phyloP scores from a whole-genome alignment of 768 basidiomycete genomes.

The Termitomyces sp. region DNA sequence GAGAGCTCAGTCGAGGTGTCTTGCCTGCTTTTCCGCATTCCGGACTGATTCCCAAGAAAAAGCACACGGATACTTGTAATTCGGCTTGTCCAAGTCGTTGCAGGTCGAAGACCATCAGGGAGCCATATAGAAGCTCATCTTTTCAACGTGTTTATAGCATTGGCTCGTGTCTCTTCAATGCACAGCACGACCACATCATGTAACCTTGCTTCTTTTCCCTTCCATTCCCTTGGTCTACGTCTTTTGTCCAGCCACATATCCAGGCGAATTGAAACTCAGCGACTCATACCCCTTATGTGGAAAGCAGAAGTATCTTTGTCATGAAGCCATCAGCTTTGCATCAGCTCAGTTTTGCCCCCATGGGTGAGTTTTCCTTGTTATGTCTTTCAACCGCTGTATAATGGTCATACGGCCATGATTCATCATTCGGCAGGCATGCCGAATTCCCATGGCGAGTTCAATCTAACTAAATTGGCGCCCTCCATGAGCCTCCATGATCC shows the following conservation, averaged over 20 bases:
- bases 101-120: not conserved
- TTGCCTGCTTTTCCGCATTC: conserved; percentile 2
- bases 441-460: not conserved
- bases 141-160: conserved; percentile 3
- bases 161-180: not conserved
- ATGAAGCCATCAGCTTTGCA: not conserved
- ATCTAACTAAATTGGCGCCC: conserved; percentile 12
- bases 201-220: too few relatives aligned
- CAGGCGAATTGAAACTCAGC: conserved; percentile 2
- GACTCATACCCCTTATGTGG: not conserved
- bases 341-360: not conserved
- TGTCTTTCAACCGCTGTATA: not conserved
- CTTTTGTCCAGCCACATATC: not conserved
- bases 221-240: not conserved
- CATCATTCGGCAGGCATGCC: not conserved
- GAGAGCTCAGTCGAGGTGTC: not conserved
- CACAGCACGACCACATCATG: not conserved
- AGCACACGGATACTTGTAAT: not conserved
- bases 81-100: not conserved
- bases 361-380: not conserved
- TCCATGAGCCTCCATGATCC: conserved; percentile 1
- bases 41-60: not conserved
- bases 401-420: not conserved
- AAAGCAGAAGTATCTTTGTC: not conserved
- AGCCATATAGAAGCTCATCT: not conserved